Percentiles rank a stretch among this genome's conserved stretches.
Conservation (phyloP, 2,329 filamentous ascomycete genomes). For the Lasiodiplodia citricola region DNA sequence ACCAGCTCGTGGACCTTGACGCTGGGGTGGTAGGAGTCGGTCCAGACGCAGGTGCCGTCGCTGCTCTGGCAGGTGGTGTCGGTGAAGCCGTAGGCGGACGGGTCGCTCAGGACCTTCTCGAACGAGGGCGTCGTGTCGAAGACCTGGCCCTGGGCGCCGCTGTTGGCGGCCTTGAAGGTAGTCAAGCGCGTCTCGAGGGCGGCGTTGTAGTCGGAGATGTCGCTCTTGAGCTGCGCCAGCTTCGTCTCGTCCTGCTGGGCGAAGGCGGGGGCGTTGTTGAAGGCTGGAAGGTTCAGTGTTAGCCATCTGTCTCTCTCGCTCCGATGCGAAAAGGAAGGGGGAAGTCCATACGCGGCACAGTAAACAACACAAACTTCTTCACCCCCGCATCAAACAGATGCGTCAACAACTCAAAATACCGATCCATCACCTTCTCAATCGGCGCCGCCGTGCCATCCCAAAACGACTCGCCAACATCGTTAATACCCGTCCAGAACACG, state of each 20-base stretch:
- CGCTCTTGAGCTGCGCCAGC: conserved; percentile 16
- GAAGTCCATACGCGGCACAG: conserved; percentile 54
- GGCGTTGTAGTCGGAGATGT: conserved; percentile 49
- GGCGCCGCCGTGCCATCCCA: conserved; percentile 8
- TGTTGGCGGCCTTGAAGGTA: conserved; percentile 44
- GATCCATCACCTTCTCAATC: conserved; percentile 35
- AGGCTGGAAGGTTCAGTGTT: conserved; percentile 29
- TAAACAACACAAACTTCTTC: conserved; percentile 65
- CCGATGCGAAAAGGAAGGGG: not conserved
- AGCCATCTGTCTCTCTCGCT: conserved; percentile 24
- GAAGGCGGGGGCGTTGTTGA: conserved; percentile 31
- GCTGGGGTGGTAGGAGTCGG: conserved; percentile 39
- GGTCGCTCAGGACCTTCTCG: conserved; percentile 50
- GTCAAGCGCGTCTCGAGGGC: conserved; percentile 37
- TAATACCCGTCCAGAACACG: conserved; percentile 34
- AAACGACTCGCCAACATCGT: conserved; percentile 33
- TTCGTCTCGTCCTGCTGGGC: conserved; percentile 36
- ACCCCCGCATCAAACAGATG: conserved; percentile 59
- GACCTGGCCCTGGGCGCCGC: conserved; percentile 40
- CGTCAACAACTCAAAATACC: conserved; percentile 51
- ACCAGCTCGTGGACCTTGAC: conserved; percentile 27
- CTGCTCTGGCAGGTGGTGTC: conserved; percentile 51
- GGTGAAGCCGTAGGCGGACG: conserved; percentile 48
- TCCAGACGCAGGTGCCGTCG: conserved; percentile 55
- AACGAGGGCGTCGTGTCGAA: conserved; percentile 52